These are phyloP conservation scores for Metschnikowia cerradonensis DNA, from an alignment of 805 yeast genomes.

Conservation along the genomic window DNA sequence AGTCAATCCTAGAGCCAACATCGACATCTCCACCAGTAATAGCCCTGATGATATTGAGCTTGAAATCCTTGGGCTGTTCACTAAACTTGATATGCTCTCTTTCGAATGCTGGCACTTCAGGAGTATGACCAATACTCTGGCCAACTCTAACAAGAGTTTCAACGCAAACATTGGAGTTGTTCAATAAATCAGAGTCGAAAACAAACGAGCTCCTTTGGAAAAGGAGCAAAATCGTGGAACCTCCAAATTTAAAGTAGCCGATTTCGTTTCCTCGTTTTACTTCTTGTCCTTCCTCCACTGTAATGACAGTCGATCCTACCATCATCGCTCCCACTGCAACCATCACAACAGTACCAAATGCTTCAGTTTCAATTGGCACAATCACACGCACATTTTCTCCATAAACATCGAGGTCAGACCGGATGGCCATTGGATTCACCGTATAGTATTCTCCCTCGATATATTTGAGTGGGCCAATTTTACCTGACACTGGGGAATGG, in stretches of 20 bases:
- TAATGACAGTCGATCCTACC: slow-evolving; percentile 87
- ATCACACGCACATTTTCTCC: slow-evolving; percentile 85
- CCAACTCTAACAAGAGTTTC: slow-evolving; percentile 90
- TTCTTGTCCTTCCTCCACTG: slow-evolving; percentile 55
- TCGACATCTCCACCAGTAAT: slow-evolving; percentile 52
- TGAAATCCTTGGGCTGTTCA: slow-evolving; percentile 44
- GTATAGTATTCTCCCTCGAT: slow-evolving; percentile 92
- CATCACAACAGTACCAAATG: slow-evolving; percentile 75
- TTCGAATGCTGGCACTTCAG: slow-evolving; percentile 44
- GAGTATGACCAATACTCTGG: slow-evolving; percentile 81
- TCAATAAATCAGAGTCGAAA: slow-evolving; percentile 71
- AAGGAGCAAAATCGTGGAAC: slow-evolving; percentile 75
- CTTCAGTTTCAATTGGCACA: slow-evolving; percentile 67
- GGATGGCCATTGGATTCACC: slow-evolving; percentile 94
- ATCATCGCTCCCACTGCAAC: slow-evolving; percentile 96
- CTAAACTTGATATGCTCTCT: slow-evolving; percentile 46
- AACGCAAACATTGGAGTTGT: slow-evolving; percentile 62
- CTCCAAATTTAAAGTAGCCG: slow-evolving; percentile 96
- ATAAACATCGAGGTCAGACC: slow-evolving; percentile 84
- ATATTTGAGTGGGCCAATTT: slow-evolving; percentile 56
- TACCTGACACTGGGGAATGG: slow-evolving; percentile 82
- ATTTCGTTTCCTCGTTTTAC: slow-evolving; percentile 74
- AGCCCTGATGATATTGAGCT: slow-evolving; percentile 49
- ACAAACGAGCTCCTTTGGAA: slow-evolving; percentile 47
- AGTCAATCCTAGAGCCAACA: slow-evolving; percentile 26